Evolutionary conservation across 805 yeast genomes (phyloP).

Genomic region (Wickerhamiella nectarea): DNA sequence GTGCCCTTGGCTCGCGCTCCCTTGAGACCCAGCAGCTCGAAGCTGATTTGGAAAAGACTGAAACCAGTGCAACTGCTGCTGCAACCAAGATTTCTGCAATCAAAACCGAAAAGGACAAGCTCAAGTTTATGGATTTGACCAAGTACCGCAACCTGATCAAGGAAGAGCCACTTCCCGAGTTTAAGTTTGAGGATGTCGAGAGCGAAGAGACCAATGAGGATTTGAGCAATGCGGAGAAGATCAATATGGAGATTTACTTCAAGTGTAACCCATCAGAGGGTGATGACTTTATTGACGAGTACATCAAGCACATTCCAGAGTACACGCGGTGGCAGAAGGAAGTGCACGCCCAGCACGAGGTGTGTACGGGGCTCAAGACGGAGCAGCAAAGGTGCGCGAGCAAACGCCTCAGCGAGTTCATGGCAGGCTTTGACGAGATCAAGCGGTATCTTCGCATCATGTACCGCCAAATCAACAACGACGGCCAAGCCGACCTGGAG

Average conservation of each 20-base stretch:
- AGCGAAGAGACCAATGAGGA: neutral
- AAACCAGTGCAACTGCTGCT: conserved; percentile 13
- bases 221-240: neutral
- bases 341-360: conserved; percentile 47
- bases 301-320: conserved; percentile 46
- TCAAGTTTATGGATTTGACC: neutral
- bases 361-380: conserved; percentile 54
- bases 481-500: conserved; percentile 96
- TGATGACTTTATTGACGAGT: conserved; percentile 51
- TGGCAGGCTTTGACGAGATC: conserved; percentile 80
- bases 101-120: neutral
- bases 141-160: neutral
- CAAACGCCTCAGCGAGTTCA: conserved; percentile 71
- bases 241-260: neutral
- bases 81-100: neutral
- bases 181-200: neutral
- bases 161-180: neutral
- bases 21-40: conserved; percentile 16
- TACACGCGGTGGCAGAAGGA: conserved; percentile 37
- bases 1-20: neutral
- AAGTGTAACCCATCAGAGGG: neutral
- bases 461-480: conserved; percentile 98
- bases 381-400: conserved; percentile 22
- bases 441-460: conserved; percentile 83
- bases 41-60: conserved; percentile 13